These are phyloP conservation scores for Xylaria sp. DNA, from an alignment of 2,329 filamentous ascomycete genomes.

Conservation along the genomic window DNA sequence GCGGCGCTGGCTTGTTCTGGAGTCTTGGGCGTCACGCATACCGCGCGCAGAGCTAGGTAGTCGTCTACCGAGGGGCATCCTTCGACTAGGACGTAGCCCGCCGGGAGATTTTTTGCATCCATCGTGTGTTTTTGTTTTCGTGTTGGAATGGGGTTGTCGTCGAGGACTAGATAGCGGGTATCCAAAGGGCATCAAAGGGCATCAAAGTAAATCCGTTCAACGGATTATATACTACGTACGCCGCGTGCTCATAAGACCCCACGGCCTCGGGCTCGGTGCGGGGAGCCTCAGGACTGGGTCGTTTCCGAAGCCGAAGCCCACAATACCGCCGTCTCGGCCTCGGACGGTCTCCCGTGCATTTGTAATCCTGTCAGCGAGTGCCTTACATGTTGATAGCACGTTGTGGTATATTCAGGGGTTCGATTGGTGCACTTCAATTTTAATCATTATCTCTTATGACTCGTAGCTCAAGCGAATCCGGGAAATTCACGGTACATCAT, in stretches of 20 bases:
- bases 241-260: background rate
- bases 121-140: constrained; percentile 12
- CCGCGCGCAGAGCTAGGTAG: constrained; percentile 24
- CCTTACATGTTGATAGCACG: background rate
- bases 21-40: constrained; percentile 47
- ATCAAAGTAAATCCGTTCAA: background rate
- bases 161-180: background rate
- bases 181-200: background rate
- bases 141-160: background rate
- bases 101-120: constrained; percentile 16
- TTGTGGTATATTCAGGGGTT: background rate
- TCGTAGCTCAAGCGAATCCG: background rate
- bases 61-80: constrained; percentile 33
- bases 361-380: background rate
- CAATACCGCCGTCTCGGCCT: background rate
- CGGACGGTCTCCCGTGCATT: background rate
- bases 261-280: background rate
- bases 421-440: background rate
- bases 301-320: constrained; percentile 1
- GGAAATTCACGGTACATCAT: no score
- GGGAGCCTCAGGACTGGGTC: background rate
- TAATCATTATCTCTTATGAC: background rate
- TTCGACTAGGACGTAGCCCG: constrained; percentile 32
- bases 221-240: background rate
- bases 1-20: constrained; percentile 52